phyloP scores from a whole-genome alignment of 164 flowering plant genomes.

The Echeveria elegans region DNA sequence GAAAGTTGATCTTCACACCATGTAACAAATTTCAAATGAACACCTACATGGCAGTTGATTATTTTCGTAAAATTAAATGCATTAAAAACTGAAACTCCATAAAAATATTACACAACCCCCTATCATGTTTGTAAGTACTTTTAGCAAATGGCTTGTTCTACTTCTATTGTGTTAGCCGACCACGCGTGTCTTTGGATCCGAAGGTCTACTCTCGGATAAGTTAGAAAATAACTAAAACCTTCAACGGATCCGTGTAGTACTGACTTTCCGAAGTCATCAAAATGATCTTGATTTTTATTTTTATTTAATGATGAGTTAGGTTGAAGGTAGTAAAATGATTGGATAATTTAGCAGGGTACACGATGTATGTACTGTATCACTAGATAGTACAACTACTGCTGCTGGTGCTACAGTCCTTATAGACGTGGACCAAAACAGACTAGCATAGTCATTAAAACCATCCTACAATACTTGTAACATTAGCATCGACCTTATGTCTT shows the following conservation, averaged over 20 bases:
- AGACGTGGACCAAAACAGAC: too few species aligned
- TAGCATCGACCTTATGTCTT: too few species aligned
- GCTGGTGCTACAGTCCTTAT: too few species aligned
- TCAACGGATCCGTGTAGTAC: not conserved
- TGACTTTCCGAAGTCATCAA: not conserved
- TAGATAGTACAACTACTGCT: too few species aligned
- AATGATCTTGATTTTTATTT: not conserved
- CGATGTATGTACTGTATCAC: too few species aligned
- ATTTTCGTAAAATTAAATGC: too few species aligned
- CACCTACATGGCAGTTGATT: not conserved
- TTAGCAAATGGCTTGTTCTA: too few species aligned
- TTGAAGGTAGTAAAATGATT: not conserved
- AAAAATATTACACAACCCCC: too few species aligned
- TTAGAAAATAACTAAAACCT: not conserved
- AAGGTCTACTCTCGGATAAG: not conserved
- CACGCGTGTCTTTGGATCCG: not conserved
- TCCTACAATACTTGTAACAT: too few species aligned
- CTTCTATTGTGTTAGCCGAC: not conserved
- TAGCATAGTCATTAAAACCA: too few species aligned
- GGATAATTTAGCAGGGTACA: too few species aligned
- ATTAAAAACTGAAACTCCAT: too few species aligned
- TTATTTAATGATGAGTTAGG: not conserved
- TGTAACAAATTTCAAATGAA: not conserved
- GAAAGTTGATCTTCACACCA: not conserved
- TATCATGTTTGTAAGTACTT: not conserved